Base-by-base conservation (phyloP, 352 stramenopile species). In the Phytophthora brassicae region DNA sequence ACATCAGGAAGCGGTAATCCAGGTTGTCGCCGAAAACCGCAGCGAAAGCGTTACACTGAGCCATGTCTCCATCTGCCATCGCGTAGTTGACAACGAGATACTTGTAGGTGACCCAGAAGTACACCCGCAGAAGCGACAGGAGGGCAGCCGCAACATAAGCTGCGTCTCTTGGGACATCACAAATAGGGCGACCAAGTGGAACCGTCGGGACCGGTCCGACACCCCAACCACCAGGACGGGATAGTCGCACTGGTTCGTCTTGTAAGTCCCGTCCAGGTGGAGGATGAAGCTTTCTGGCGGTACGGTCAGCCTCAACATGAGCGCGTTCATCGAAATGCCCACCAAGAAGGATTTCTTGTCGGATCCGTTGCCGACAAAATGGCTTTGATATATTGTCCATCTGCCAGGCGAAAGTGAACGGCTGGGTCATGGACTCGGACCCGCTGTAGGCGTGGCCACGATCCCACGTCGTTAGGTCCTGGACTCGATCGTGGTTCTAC, bases 301-400 rank as follows among this genome's bases (percentile, higher is more conserved):
- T 6, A 19, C 33, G 4, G 17, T 14, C 33, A 41, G 13, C 13
- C 33, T 41, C 13, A 41, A 14, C 33, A 41, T 41, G 13, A 56
- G n/a, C 12, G 48, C 48, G 19, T 56, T 56, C 12, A 20, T 45
- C 11, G 48, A 33, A 9, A 56, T 8, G 5, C 46, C 33, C 28
- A 56, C 48, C 5, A 56, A 12, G 24, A 56, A 45, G 9, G 48
- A 33, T 11, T 56, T 56, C 31, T 26, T 33, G 20, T 45, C 33
- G 24, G 48, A 26, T 4, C 48, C 48, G 17, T 43, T 56, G 17
- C 48, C 33, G 11, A 56, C 31, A n/a, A 13, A 33, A 9, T 7
- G 33, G 33, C 33, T 28, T 45, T 6, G 28, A 19, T 2, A 0
- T 17, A 20, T 20, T 19, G 20, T 56, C 48, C 33, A 26, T 56